Percentiles rank a stretch among this genome's conserved stretches.
These are phyloP conservation scores for Exidia glandulosa DNA, from an alignment of 768 basidiomycete genomes.

Conservation along the genomic window DNA sequence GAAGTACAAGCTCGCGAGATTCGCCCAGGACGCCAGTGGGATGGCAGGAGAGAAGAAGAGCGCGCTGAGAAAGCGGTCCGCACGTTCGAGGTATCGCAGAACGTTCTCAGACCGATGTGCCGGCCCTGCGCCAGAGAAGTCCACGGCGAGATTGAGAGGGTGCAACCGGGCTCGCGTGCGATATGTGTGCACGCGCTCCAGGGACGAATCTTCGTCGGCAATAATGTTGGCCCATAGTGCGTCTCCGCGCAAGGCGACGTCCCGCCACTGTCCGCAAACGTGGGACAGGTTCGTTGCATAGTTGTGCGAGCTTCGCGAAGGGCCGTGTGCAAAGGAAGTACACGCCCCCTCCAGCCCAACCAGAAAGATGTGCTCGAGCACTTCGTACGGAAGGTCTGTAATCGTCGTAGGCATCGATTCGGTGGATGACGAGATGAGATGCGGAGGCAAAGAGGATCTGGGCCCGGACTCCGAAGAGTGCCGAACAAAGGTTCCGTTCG, in stretches of 20 bases:
- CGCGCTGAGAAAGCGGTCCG: not conserved
- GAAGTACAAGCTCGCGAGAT: not conserved
- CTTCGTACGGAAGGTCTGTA: not conserved
- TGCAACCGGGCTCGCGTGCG: not conserved
- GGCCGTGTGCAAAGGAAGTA: not conserved
- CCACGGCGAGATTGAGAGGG: not conserved
- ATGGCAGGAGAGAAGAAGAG: not conserved
- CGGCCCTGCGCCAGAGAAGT: not conserved
- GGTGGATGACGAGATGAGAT: not conserved
- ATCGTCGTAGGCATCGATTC: not conserved
- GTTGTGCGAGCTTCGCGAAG: not conserved
- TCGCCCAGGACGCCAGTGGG: not conserved
- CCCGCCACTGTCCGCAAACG: not conserved
- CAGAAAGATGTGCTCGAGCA: not conserved
- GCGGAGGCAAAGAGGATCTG: too few relatives aligned
- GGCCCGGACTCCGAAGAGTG: too few relatives aligned
- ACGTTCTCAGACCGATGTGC: not conserved
- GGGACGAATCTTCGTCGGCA: not conserved
- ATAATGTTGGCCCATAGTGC: not conserved
- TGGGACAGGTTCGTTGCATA: not conserved
- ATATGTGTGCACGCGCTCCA: not conserved
- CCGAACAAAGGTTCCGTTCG: too few relatives aligned
- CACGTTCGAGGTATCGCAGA: not conserved
- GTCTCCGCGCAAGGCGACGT: not conserved
- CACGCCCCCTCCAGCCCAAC: not conserved